A percentile compares a stretch with the other conserved stretches of the same genome.
phyloP scores from a whole-genome alignment of 331 rosid species.

The Cydonia oblonga region DNA sequence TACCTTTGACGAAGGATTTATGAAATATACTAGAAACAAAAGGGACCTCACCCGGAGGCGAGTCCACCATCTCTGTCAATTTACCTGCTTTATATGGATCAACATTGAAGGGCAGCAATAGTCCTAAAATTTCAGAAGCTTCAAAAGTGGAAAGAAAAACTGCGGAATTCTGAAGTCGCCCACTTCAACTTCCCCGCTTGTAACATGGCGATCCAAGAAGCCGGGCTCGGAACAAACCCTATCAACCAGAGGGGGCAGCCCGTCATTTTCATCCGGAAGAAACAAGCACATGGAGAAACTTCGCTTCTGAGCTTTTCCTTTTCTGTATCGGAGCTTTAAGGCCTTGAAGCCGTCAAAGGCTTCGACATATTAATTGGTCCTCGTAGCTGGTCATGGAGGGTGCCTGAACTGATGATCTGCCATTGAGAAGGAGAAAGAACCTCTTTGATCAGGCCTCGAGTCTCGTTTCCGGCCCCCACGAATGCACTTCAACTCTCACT shows the following conservation, averaged over 20 bases:
- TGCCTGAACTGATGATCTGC: slow-evolving; percentile 29
- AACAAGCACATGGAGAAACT: slow-evolving; percentile 54
- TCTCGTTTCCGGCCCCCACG: slow-evolving; percentile 29
- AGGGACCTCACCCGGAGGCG: background rate
- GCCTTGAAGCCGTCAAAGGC: background rate
- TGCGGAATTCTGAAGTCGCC: slow-evolving; percentile 60
- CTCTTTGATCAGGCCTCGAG: slow-evolving; percentile 56
- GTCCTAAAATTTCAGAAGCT: slow-evolving; percentile 31
- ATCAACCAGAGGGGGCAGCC: slow-evolving; percentile 9
- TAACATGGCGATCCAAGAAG: slow-evolving; percentile 42
- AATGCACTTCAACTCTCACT: slow-evolving; percentile 22
- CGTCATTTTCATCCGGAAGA: slow-evolving; percentile 60
- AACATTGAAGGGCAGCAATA: slow-evolving; percentile 34
- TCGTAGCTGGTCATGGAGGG: slow-evolving; percentile 59
- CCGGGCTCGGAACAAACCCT: slow-evolving; percentile 37
- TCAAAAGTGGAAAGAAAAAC: slow-evolving; percentile 50
- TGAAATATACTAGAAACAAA: background rate
- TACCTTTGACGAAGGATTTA: background rate
- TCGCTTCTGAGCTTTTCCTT: slow-evolving; percentile 40
- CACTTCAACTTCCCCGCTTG: slow-evolving; percentile 20
- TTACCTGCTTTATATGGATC: background rate
- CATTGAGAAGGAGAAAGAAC: slow-evolving; percentile 43
- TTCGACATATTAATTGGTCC: slow-evolving; percentile 20
- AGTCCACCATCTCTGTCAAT: background rate
- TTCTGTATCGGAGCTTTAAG: slow-evolving; percentile 38